Base-by-base conservation (phyloP, 352 stramenopile species). In the Elongisporangium prolatum region DNA sequence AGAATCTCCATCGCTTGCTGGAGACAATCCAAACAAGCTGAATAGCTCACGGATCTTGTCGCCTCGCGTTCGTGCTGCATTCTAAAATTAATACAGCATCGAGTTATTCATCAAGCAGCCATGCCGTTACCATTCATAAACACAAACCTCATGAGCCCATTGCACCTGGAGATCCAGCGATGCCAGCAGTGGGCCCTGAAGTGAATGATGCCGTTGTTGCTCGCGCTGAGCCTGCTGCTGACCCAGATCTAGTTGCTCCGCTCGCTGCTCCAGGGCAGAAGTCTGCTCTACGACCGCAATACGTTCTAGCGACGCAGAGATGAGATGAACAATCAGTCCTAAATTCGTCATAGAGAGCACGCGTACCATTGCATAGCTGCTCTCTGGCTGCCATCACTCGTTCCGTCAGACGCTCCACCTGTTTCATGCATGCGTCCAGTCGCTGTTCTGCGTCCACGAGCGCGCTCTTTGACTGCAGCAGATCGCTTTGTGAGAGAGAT, bases 21-120 rank as follows among this genome's bases (percentile, higher is more conserved):
- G 51, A 44, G 49, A 50, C 1, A 86, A 48, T 0, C 59, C 68
- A 64, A 93, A 88, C n/a, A 89, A 60, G 18, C 57, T 68, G 53
- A 91, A 93, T 24, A 93, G 52, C 61, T 89, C 77, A 13, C 79
- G 79, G 25, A 91, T 75, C 59, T 86, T 76, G 25, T 89, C 75
- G 2, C 83, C 83, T 28, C 83, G 80, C 17, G 84, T 74, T 53
- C 68, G 75, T 6, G 78, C 78, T 56, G 76, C 76, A 72, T 78
- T 89, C 83, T 92, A 50, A 22, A 52, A 47, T 10, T 61, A 50
- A 52, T 21, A 18, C 4, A 61, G 20, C 2, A 44, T 17, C 2
- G 2, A 44, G 1, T 17, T 47, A 38, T 1, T 20, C 14, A 20
- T 21, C 47, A n/a, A 60, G 48, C 21, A 7, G 1, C 8, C 51